These are phyloP conservation scores for Forsythia suspensa DNA, from an alignment of 257 asterid genomes.

Conservation along the genomic window DNA sequence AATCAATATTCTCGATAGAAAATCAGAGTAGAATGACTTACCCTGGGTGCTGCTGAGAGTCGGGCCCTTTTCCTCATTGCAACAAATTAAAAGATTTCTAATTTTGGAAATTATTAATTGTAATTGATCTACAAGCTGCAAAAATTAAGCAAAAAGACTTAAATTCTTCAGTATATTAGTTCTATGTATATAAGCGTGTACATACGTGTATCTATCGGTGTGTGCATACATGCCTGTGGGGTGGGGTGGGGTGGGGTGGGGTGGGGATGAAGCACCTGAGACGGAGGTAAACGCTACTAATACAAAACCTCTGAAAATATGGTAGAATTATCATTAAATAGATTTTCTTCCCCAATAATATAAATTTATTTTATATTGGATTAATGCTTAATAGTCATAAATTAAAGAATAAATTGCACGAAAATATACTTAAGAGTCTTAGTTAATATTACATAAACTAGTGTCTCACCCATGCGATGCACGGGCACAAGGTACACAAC, in stretches of 20 bases:
- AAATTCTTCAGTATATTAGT: not conserved
- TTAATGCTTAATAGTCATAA: too few species aligned
- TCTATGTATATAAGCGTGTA: not conserved
- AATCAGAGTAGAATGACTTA: slow-evolving; percentile 13
- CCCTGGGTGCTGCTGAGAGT: slow-evolving; percentile 31
- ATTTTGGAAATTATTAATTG: slow-evolving; percentile 1
- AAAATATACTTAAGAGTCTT: too few species aligned
- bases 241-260: not conserved
- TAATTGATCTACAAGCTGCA: slow-evolving; percentile 21
- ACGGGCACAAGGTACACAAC: too few species aligned
- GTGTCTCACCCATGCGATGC: too few species aligned
- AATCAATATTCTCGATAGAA: not conserved
- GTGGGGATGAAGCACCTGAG: not conserved
- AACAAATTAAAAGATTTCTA: not conserved
- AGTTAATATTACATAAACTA: too few species aligned
- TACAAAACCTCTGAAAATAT: not conserved
- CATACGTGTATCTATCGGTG: not conserved
- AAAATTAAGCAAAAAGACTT: not conserved
- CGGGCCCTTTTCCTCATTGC: slow-evolving; percentile 43
- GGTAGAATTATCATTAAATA: not conserved
- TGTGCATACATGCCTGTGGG: not conserved
- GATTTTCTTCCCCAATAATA: not conserved
- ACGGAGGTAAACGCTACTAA: not conserved
- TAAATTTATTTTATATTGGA: too few species aligned
- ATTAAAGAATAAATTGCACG: too few species aligned